Conservation (phyloP, 2,329 filamentous ascomycete genomes). For the Sclerotinia borealis region DNA sequence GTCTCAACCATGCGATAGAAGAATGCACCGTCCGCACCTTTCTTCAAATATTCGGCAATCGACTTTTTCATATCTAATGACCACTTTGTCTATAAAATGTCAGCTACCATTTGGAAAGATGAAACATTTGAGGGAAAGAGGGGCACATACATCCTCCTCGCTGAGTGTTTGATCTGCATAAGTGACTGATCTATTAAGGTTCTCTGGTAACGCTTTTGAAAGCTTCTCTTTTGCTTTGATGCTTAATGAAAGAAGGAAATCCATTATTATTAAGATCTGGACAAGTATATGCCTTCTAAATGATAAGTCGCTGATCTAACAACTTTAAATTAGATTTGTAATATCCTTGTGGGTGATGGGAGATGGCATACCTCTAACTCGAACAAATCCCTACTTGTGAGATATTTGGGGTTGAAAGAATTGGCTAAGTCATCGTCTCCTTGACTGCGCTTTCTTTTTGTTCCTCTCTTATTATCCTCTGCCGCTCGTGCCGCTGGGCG, state of each 20-base stretch:
- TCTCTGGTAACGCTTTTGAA: conserved; percentile 53
- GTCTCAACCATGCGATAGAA: conserved; percentile 97
- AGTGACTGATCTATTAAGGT: conserved; percentile 70
- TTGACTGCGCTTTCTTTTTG: conserved; percentile 64
- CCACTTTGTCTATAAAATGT: conserved; percentile 65
- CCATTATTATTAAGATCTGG: conserved; percentile 87
- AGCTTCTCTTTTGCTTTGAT: conserved; percentile 75
- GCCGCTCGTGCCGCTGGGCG: conserved; percentile 43
- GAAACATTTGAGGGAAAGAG: conserved; percentile 13
- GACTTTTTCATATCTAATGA: conserved; percentile 67
- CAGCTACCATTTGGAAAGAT: not conserved
- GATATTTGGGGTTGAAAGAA: conserved; percentile 93
- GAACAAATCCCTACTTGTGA: conserved; percentile 95
- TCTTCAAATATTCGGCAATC: conserved; percentile 78
- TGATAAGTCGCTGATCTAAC: conserved; percentile 80
- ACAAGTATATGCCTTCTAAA: conserved; percentile 93
- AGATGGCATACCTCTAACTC: conserved; percentile 70
- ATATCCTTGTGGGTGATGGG: not conserved
- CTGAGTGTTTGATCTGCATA: conserved; percentile 69
- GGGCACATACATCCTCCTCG: conserved; percentile 70
- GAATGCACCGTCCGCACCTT: conserved; percentile 78
- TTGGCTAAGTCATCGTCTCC: conserved; percentile 58
- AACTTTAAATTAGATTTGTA: conserved; percentile 22
- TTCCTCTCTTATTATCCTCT: conserved; percentile 58
- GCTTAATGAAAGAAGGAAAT: conserved; percentile 90